Evolutionary conservation across 257 asterid genomes (phyloP).

Genomic region (Solanum chiquidenum): DNA sequence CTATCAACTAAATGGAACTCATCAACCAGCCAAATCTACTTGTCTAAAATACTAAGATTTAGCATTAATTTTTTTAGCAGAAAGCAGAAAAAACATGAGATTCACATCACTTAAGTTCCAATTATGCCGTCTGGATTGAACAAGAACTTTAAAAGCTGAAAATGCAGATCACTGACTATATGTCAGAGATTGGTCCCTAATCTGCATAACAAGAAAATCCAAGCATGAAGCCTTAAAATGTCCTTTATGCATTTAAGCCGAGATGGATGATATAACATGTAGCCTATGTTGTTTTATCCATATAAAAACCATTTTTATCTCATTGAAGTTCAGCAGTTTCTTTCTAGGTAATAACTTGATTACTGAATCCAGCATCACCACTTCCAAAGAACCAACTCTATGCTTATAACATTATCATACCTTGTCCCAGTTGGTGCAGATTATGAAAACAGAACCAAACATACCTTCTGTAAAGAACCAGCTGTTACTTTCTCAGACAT

Average conservation of each 20-base stretch:
- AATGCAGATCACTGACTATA: background rate
- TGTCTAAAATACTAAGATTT: background rate
- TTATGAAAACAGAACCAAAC: background rate
- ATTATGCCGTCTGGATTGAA: background rate
- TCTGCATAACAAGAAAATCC: background rate
- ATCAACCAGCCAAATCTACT: background rate
- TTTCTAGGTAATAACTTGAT: background rate
- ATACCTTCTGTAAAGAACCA: constrained; percentile 62
- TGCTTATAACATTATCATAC: background rate
- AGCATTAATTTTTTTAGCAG: background rate
- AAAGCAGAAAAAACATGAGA: background rate
- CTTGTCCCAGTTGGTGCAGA: background rate
- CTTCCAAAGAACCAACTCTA: background rate
- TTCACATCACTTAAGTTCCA: background rate
- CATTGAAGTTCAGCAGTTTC: background rate
- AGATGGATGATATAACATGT: background rate
- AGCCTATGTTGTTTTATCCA: background rate
- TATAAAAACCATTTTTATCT: background rate
- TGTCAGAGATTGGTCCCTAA: background rate
- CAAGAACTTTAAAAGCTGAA: background rate
- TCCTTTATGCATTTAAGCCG: background rate
- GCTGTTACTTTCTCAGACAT: constrained; percentile 55
- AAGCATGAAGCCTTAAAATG: background rate
- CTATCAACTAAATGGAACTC: background rate
- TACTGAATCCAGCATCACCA: background rate